Evolutionary conservation across 352 stramenopile genomes (phyloP).

Genomic region (Nannochloropsis limnetica): DNA sequence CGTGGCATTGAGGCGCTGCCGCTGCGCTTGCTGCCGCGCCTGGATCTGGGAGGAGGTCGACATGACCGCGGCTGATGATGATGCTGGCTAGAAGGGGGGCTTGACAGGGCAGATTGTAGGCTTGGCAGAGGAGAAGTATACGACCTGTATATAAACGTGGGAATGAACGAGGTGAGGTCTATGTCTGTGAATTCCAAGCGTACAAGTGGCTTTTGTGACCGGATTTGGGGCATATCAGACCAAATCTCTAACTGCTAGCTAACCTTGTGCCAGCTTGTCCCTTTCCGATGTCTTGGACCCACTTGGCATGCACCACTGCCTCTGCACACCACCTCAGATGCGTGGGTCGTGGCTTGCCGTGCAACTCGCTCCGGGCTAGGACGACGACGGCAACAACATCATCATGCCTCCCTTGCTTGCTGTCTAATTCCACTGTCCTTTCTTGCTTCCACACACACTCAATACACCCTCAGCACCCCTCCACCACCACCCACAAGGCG

Average conservation of each 20-base stretch:
- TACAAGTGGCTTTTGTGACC: background rate
- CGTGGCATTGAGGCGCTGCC: background rate
- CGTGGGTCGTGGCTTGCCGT: background rate
- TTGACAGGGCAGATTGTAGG: too few relatives aligned
- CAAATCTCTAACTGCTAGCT: background rate
- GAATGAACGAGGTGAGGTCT: background rate
- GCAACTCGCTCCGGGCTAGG: background rate
- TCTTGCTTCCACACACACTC: background rate
- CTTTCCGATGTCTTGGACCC: background rate
- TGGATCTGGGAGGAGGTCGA: conserved; percentile 4
- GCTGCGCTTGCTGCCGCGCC: background rate
- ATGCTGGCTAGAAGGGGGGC: background rate
- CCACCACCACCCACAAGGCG: background rate
- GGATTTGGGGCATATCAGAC: background rate
- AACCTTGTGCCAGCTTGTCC: too few relatives aligned
- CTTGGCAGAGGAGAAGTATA: too few relatives aligned
- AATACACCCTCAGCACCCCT: background rate
- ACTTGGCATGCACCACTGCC: background rate
- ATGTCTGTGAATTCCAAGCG: background rate
- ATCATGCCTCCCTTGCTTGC: background rate
- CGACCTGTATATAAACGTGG: background rate
- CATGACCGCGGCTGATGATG: background rate
- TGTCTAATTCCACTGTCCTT: too few relatives aligned
- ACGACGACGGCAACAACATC: background rate
- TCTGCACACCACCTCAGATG: background rate